phyloP scores from a whole-genome alignment of 2,329 filamentous ascomycete species.

The Dactylellina cionopaga region DNA sequence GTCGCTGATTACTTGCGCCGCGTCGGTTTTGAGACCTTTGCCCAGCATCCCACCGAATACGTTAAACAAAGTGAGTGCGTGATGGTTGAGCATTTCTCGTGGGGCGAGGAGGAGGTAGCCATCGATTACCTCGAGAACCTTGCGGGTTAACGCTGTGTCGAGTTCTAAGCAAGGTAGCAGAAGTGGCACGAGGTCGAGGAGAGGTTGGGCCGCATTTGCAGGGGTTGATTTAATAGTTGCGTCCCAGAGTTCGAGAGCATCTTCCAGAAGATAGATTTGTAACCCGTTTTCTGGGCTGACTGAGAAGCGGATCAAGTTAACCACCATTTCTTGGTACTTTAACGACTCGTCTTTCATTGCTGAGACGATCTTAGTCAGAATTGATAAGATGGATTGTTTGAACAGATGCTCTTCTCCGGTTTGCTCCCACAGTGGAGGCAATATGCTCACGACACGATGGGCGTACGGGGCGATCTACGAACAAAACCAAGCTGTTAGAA shows the following conservation, averaged over 20 bases:
- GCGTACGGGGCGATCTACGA: slow-evolving; percentile 69
- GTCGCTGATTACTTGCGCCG: slow-evolving; percentile 68
- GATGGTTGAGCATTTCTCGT: slow-evolving; percentile 71
- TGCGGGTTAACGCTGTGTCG: slow-evolving; percentile 71
- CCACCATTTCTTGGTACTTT: slow-evolving; percentile 79
- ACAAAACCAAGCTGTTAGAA: background rate
- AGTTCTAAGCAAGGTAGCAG: slow-evolving; percentile 74
- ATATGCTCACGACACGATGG: slow-evolving; percentile 80
- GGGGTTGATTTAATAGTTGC: slow-evolving; percentile 75
- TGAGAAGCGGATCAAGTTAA: slow-evolving; percentile 83
- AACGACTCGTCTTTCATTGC: slow-evolving; percentile 82
- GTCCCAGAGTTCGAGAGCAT: slow-evolving; percentile 89
- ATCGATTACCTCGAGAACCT: slow-evolving; percentile 73
- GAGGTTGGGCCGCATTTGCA: slow-evolving; percentile 69
- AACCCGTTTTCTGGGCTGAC: slow-evolving; percentile 78
- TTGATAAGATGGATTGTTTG: slow-evolving; percentile 89
- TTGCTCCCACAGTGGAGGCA: slow-evolving; percentile 85
- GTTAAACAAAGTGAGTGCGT: slow-evolving; percentile 63
- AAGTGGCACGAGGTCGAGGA: slow-evolving; percentile 72
- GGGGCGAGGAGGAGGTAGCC: slow-evolving; percentile 77
- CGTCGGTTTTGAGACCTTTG: slow-evolving; percentile 63
- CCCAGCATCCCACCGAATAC: slow-evolving; percentile 64
- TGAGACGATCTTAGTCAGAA: slow-evolving; percentile 84
- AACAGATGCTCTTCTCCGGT: slow-evolving; percentile 89
- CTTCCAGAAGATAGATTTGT: slow-evolving; percentile 85